A percentile compares a stretch with the other conserved stretches of the same genome.
Conservation (phyloP, 768 basidiomycete species). For the Calocera viscosa region DNA sequence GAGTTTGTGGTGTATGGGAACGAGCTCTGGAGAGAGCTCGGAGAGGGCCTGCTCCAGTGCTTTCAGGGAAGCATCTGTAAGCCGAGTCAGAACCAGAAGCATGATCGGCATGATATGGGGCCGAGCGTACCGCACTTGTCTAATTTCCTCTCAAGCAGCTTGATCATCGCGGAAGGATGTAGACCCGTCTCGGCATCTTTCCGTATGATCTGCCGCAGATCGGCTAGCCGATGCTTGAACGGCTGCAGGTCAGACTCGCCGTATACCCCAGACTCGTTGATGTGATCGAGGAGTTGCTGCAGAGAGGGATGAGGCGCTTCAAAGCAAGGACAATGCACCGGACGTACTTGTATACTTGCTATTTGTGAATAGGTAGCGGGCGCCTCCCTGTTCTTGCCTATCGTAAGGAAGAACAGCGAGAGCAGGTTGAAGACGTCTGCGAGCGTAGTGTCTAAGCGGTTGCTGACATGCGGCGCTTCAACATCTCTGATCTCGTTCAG, state of each 20-base stretch:
- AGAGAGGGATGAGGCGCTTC: constrained; percentile 9
- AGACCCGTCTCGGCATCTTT: constrained; percentile 68
- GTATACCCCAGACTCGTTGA: constrained; percentile 92
- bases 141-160: constrained; percentile 78
- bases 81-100: not conserved
- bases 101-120: not conserved
- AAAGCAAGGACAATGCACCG: not conserved
- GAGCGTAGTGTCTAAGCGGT: constrained; percentile 87
- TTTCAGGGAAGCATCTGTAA: constrained; percentile 57
- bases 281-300: constrained; percentile 87
- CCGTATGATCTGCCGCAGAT: constrained; percentile 75
- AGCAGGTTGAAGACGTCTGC: constrained; percentile 92
- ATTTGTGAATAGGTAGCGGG: constrained; percentile 95
- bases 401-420: constrained; percentile 93
- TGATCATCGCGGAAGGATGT: constrained; percentile 77
- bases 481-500: constrained; percentile 84
- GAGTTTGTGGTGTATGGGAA: constrained; percentile 80
- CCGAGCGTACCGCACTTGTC: constrained; percentile 70
- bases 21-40: constrained; percentile 77
- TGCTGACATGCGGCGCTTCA: constrained; percentile 52
- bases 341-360: constrained; percentile 85
- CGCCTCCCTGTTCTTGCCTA: constrained; percentile 87
- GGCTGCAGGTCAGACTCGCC: constrained; percentile 83
- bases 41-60: constrained; percentile 74
- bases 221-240: constrained; percentile 66